Evolutionary conservation across 768 basidiomycete species (phyloP).

Genomic region (Mrakia gelida): DNA sequence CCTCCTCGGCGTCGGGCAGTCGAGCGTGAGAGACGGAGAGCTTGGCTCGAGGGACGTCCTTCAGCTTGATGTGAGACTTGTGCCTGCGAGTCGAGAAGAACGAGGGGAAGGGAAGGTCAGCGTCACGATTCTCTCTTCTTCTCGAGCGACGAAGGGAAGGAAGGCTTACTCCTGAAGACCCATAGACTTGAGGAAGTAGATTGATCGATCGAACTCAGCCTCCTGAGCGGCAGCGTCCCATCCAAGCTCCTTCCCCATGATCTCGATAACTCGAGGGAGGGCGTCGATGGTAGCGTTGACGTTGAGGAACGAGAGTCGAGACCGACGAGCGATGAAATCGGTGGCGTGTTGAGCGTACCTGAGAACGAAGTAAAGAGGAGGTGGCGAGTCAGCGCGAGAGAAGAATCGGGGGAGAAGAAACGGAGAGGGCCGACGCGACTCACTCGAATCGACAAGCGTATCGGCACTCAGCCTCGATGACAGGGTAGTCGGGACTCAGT

Average conservation of each 20-base stretch:
- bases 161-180: slow-evolving; percentile 26
- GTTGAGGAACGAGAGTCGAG: slow-evolving; percentile 91
- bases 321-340: slow-evolving; percentile 88
- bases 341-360: slow-evolving; percentile 79
- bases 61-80: slow-evolving; percentile 38
- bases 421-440: background rate
- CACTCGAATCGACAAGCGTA: slow-evolving; percentile 78
- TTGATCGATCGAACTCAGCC: slow-evolving; percentile 20
- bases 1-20: slow-evolving; percentile 39
- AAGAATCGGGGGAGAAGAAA: background rate
- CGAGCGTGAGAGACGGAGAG: slow-evolving; percentile 37
- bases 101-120: background rate
- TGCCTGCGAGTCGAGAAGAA: background rate
- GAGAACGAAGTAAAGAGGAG: background rate
- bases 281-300: slow-evolving; percentile 75
- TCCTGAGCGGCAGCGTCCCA: slow-evolving; percentile 54
- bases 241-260: slow-evolving; percentile 78
- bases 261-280: slow-evolving; percentile 80
- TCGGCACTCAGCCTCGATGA: slow-evolving; percentile 87
- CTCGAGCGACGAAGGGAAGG: background rate
- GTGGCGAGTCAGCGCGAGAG: background rate
- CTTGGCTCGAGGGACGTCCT: slow-evolving; percentile 38
- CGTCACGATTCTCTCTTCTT: no score
- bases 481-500: slow-evolving; percentile 68
- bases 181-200: slow-evolving; percentile 30